Evolutionary conservation across 768 basidiomycete species (phyloP).

Genomic region (Albatrellus ellisii): DNA sequence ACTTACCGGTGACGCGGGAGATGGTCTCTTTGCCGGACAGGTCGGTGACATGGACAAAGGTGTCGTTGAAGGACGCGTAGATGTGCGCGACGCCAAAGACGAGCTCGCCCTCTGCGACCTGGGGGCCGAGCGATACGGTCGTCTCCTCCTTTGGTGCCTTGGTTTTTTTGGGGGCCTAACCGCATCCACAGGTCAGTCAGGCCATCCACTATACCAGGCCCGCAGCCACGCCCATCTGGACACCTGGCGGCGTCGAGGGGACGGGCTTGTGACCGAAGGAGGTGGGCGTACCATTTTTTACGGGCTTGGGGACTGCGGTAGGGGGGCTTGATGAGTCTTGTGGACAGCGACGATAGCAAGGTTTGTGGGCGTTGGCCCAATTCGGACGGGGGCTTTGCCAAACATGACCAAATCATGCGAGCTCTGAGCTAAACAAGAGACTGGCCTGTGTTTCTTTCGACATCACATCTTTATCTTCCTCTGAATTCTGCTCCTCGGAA

Average conservation of each 20-base stretch:
- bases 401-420: not conserved
- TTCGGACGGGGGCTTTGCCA: not conserved
- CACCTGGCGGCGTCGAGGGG: not conserved
- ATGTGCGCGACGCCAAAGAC: constrained; percentile 99
- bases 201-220: constrained; percentile 32
- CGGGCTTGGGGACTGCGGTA: constrained; percentile 16
- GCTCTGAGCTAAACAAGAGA: not conserved
- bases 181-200: constrained; percentile 35
- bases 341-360: constrained; percentile 8
- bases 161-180: constrained; percentile 72
- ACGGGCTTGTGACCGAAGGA: not conserved
- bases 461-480: not conserved
- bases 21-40: constrained; percentile 98
- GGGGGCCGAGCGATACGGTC: constrained; percentile 86
- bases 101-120: constrained; percentile 91
- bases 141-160: constrained; percentile 64
- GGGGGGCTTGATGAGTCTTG: constrained; percentile 14
- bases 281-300: constrained; percentile 26
- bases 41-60: constrained; percentile 99
- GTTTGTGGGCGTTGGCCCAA: not conserved
- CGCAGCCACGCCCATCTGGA: not conserved
- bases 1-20: constrained; percentile 86
- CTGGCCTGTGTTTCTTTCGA: not conserved
- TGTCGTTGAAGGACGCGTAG: constrained; percentile 99
- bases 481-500: not conserved